A percentile compares a stretch with the other conserved stretches of the same genome.
Evolutionary conservation across 148 eudicot genomes (phyloP).

Genomic region (Drosera capensis): DNA sequence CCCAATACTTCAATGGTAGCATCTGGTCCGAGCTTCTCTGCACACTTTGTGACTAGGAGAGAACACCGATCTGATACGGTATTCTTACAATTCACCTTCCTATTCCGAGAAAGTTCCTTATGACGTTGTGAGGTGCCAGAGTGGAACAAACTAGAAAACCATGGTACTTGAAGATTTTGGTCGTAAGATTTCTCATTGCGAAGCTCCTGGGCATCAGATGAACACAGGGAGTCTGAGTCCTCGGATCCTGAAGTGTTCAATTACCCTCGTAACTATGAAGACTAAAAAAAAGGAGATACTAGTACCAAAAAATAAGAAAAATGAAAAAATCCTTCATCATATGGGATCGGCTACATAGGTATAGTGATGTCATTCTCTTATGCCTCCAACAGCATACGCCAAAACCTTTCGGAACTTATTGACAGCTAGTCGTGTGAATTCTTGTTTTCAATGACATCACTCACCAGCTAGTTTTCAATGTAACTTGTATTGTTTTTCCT

Average conservation of each 20-base stretch:
- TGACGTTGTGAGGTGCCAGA: slow-evolving; percentile 22
- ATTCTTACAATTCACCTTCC: slow-evolving; percentile 65
- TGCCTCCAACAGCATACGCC: no score
- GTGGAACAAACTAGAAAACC: neutral
- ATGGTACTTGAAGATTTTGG: neutral
- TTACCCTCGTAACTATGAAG: neutral
- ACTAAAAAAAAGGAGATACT: no score
- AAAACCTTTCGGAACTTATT: no score
- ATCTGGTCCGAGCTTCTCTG: slow-evolving; percentile 44
- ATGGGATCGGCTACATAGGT: no score
- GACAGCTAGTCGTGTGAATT: no score
- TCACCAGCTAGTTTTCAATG: no score
- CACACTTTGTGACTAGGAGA: slow-evolving; percentile 36
- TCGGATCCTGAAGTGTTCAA: neutral
- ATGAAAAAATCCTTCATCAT: no score
- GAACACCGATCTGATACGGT: slow-evolving; percentile 31
- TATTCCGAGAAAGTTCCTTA: slow-evolving; percentile 41
- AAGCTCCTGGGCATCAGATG: neutral
- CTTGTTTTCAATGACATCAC: no score
- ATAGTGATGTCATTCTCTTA: no score
- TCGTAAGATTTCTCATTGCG: neutral
- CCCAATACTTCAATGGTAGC: slow-evolving; percentile 32
- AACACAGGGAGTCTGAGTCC: neutral
- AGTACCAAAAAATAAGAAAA: no score
- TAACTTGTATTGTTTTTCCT: no score